Conservation (phyloP, 2,329 filamentous ascomycete species). For the Parastagonospora nodorum region DNA sequence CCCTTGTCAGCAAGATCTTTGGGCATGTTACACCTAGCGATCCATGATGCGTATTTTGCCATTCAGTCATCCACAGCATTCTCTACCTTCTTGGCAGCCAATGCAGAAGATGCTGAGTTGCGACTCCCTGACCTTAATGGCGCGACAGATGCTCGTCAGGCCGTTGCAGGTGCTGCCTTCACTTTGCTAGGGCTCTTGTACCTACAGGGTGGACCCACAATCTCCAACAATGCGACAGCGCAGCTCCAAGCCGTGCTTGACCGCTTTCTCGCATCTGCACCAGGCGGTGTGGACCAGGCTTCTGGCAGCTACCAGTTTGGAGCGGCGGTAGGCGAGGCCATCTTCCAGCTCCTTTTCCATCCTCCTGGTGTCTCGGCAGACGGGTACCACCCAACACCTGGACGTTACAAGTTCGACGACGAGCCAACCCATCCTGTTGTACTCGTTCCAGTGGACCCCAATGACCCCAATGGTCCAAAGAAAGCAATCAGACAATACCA, state of each 20-base stretch:
- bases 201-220: slow-evolving; percentile 7
- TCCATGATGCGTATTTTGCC: slow-evolving; percentile 34
- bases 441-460: slow-evolving; percentile 25
- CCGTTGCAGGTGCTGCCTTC: slow-evolving; percentile 27
- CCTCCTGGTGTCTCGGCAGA: slow-evolving; percentile 11
- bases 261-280: slow-evolving; percentile 1
- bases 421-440: slow-evolving; percentile 31
- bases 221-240: slow-evolving; percentile 14
- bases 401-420: slow-evolving; percentile 27
- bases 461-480: slow-evolving; percentile 26
- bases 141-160: slow-evolving; percentile 21
- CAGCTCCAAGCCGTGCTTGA: slow-evolving; percentile 14
- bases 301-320: slow-evolving; percentile 27
- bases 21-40: slow-evolving; percentile 29
- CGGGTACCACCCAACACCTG: slow-evolving; percentile 20
- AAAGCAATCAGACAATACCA: slow-evolving; percentile 20
- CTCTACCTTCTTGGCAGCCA: slow-evolving; percentile 18
- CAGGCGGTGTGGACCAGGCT: slow-evolving; percentile 13
- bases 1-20: slow-evolving; percentile 16
- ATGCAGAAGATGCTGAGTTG: slow-evolving; percentile 5
- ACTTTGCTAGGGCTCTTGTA: slow-evolving; percentile 22
- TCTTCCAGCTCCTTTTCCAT: slow-evolving; percentile 23
- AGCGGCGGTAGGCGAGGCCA: slow-evolving; percentile 19
- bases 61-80: slow-evolving; percentile 17
- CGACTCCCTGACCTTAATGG: slow-evolving; percentile 13